Evolutionary conservation across 2,329 filamentous ascomycete genomes (phyloP), one percentile per base, ranked within the genome.

Genomic region (Thelonectria blattea): DNA sequence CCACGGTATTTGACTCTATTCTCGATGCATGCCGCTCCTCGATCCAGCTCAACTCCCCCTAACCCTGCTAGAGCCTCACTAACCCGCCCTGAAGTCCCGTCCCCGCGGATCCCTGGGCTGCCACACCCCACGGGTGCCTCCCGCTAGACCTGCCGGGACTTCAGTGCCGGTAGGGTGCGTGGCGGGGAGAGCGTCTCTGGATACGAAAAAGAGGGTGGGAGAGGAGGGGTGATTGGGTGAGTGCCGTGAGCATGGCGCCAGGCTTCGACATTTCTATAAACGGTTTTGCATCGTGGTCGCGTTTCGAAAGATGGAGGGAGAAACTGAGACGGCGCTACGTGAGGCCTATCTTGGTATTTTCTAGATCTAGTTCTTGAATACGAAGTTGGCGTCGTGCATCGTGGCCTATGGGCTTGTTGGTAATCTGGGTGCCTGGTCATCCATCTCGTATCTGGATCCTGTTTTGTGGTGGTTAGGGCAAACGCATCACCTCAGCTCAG

Each of bases 41-140:
- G 9, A 30, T 4, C 27, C 27, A 30, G 22, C 22, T n/a, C n/a
- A n/a, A n/a, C n/a, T n/a, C n/a, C n/a, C n/a, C n/a, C n/a, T n/a
- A 24, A 34, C 32, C 32, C 32, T 14, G 32, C 32, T 34, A 14
- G 32, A 34, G 32, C 32, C 32, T 34, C 32, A 11, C 14, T 11
- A 10, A 34, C 9, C 14, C 32, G 32, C 32, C 32, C 14, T 34
- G 32, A 34, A 5, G 14, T 34, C 32, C 32, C 7, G 12, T 37
- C 34, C 34, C 4, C 4, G 34, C 11, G 6, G 34, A 8, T 2
- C 43, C 43, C n/a, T n/a, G n/a, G n/a, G n/a, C n/a, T 24, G 43
- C 18, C 3, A 18, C 30, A 22, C 32, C 52, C 20, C 45, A 37
- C 34, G 32, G 30, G 41, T 47, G 53, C 53, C 53, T 56, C 45